These are phyloP conservation scores for Cutaneotrichosporon cavernicola DNA, from an alignment of 1,284 basidiomycete genomes.

Conservation along the genomic window DNA sequence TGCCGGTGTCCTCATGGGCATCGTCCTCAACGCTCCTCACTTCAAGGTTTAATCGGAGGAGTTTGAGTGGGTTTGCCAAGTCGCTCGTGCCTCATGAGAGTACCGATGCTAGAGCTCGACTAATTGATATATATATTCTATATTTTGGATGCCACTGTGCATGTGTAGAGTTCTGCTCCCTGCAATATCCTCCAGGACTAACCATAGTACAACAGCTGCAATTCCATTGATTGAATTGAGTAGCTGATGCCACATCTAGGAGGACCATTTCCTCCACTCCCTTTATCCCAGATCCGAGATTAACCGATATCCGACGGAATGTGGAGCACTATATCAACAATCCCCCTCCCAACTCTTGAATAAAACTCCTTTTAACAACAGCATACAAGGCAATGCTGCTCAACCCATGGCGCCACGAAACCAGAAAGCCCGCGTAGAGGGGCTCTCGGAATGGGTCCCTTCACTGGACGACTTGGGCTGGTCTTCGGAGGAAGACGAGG, in stretches of 20 bases:
- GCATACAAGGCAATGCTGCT: neutral
- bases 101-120: neutral
- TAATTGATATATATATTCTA: neutral
- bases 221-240: no score
- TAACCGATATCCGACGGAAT: neutral
- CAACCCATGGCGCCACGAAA: neutral
- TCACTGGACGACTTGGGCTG: constrained; percentile 3
- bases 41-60: constrained; percentile 24
- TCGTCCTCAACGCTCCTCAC: constrained; percentile 52
- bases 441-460: neutral
- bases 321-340: neutral
- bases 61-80: neutral
- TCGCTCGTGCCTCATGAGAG: neutral
- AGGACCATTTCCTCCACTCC: neutral
- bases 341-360: neutral
- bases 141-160: neutral
- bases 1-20: constrained; percentile 47
- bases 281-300: constrained; percentile 1
- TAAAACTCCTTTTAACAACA: neutral
- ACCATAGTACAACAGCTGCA: neutral
- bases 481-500: constrained; percentile 3
- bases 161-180: neutral
- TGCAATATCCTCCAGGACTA: no score
- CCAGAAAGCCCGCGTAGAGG: neutral
- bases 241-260: no score